Evolutionary conservation across 495 filamentous ascomycete genomes (phyloP), one percentile per base, ranked within the genome.

Genomic region (Neurospora sp.): DNA sequence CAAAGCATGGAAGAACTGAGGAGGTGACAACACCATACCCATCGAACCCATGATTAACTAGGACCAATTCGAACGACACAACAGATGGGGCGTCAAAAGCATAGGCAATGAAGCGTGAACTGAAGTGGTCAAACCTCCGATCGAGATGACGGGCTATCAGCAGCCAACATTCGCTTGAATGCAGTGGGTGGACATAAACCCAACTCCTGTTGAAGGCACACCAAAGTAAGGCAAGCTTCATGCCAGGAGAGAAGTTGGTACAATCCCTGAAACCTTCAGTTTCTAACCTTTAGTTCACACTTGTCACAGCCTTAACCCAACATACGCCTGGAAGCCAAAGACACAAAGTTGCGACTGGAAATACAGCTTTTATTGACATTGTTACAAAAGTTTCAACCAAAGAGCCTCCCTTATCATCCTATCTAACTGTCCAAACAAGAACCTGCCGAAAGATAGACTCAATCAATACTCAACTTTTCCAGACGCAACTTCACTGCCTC

Each of bases 401-500:
- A 37, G 7, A 35, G 31, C 54, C 54, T 35, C 27, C 54, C 27
- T 66, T 35, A 35, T 27, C 54, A 37, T 18, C 6, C 54, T 14
- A 66, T 66, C 27, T 66, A 35, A 35, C 54, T 66, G 54, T 35
- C 54, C 54, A 66, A 66, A 35, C 54, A 66, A 66, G 27, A 66
- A 18, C 14, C 14, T 35, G 27, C 54, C 27, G 27, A 35, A 66
- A 66, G 3, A 18, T 35, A 16, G 31, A 66, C 70, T 76, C 76
- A 79, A 31, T 78, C 79, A 75, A 81, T 11, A 46, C 72, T 81
- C 27, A 82, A 71, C 46, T 72, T 78, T 71, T 82, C 80, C n/a
- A 82, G 76, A 10, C 80, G 75, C 23, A 74, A 69, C 71, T 82
- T 83, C 16, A 82, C 75, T 31, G 85, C 87, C 74, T 89, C 86